Conservation (phyloP, 2,329 filamentous ascomycete species). For the Aspergillus oerlinghausenensis region DNA sequence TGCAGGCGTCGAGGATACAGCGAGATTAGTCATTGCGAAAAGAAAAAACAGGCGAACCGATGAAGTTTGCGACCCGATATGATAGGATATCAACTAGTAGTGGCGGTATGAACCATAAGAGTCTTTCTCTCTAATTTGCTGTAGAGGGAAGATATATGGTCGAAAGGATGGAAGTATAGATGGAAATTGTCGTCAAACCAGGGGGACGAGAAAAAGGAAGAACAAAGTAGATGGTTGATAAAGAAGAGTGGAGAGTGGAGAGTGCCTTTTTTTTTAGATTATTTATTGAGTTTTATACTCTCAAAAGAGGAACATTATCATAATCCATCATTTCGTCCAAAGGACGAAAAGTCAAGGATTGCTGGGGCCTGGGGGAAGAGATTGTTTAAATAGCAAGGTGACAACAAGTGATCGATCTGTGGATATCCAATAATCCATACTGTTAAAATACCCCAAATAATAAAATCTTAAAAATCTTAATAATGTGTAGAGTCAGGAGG, state of each 20-base stretch:
- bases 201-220: not conserved
- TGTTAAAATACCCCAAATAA: not conserved
- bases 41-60: conserved; percentile 9
- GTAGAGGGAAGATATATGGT: not conserved
- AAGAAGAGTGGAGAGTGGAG: conserved; percentile 16
- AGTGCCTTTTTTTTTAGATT: conserved; percentile 9
- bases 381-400: conserved; percentile 24
- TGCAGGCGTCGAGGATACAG: conserved; percentile 14
- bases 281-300: conserved; percentile 5
- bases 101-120: conserved; percentile 1
- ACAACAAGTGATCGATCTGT: not conserved
- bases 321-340: conserved; percentile 16
- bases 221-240: conserved; percentile 2
- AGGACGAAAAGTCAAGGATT: conserved; percentile 18
- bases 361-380: conserved; percentile 20
- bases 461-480: not conserved
- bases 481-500: conserved; percentile 12
- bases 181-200: conserved; percentile 1
- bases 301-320: not conserved
- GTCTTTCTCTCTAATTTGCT: not conserved
- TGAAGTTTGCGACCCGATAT: conserved; percentile 12
- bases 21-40: conserved; percentile 21
- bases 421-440: not conserved
- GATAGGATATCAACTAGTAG: conserved; percentile 14
- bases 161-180: not conserved